These are phyloP conservation scores for Coprinopsis cinerea DNA, from an alignment of 768 basidiomycete genomes.

Conservation along the genomic window DNA sequence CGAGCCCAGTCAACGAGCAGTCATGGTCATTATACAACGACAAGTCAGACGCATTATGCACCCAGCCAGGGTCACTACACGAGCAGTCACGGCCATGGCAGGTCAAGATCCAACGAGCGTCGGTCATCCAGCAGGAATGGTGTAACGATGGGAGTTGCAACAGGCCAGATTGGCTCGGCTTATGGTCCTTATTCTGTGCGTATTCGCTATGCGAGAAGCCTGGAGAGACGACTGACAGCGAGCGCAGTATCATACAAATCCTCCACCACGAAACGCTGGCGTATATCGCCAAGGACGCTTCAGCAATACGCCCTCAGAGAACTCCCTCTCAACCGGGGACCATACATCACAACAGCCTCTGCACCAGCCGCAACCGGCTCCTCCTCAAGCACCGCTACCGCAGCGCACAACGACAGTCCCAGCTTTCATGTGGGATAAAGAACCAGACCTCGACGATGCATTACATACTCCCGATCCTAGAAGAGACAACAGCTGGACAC, in stretches of 20 bases:
- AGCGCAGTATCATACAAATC: conserved; percentile 52
- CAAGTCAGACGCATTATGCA: not conserved
- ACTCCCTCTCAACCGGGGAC: conserved; percentile 22
- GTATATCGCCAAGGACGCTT: conserved; percentile 49
- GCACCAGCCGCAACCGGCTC: conserved; percentile 23
- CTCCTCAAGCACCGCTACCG: conserved; percentile 27
- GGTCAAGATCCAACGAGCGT: conserved; percentile 16
- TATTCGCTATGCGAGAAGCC: conserved; percentile 10
- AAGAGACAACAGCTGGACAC: conserved; percentile 57
- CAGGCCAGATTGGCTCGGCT: conserved; percentile 68
- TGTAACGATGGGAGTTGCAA: conserved; percentile 75
- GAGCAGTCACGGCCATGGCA: conserved; percentile 21
- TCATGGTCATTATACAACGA: conserved; percentile 7
- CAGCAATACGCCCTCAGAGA: conserved; percentile 44
- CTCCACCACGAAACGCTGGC: conserved; percentile 32
- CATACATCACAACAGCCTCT: conserved; percentile 5
- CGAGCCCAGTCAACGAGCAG: conserved; percentile 8
- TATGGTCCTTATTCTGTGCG: conserved; percentile 88
- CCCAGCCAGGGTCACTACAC: conserved; percentile 13
- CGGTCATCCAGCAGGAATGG: conserved; percentile 34
- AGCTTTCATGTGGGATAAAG: conserved; percentile 73
- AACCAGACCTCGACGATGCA: conserved; percentile 84
- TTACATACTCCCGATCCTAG: conserved; percentile 84
- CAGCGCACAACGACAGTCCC: conserved; percentile 53
- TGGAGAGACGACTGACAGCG: conserved; percentile 10